Conservation (phyloP, 257 asterid genomes). For the Gentiana macrophylla region DNA sequence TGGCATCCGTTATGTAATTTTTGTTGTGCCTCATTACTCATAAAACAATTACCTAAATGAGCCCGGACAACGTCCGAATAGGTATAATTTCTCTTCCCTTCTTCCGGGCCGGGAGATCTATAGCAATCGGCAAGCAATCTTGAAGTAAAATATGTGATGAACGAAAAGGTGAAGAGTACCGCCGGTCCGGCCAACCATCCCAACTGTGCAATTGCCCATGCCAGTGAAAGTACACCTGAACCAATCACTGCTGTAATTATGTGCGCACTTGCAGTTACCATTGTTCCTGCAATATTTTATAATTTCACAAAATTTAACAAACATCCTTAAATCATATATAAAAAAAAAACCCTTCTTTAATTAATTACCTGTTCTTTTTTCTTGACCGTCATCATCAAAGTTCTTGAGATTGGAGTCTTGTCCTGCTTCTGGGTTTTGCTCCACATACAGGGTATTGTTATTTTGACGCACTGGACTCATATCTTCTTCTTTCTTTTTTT, state of each 20-base stretch:
- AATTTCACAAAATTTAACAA: not conserved
- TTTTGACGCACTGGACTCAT: conserved; percentile 25
- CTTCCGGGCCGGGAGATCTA: conserved; percentile 23
- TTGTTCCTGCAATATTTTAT: conserved; percentile 18
- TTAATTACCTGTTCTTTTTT: conserved; percentile 47
- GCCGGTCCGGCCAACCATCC: conserved; percentile 61
- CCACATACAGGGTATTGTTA: conserved; percentile 24
- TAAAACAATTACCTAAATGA: conserved; percentile 33
- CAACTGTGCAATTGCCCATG: conserved; percentile 68
- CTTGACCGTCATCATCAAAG: conserved; percentile 68
- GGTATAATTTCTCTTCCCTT: conserved; percentile 52
- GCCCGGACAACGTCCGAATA: conserved; percentile 53
- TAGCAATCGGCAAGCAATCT: conserved; percentile 53
- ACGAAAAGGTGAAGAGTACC: conserved; percentile 38
- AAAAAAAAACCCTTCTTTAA: too few relatives aligned
- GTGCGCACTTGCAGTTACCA: conserved; percentile 74
- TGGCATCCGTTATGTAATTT: not conserved
- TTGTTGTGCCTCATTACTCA: too few relatives aligned
- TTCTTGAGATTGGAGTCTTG: conserved; percentile 29
- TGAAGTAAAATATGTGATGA: conserved; percentile 45
- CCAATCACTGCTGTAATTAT: conserved; percentile 65
- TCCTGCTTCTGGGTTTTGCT: conserved; percentile 14
- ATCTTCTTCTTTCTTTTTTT: not conserved
- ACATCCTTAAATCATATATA: too few relatives aligned
- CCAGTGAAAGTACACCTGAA: conserved; percentile 67